Percentiles rank a stretch among this genome's conserved stretches.
Evolutionary conservation across 805 yeast species (phyloP).

Genomic region (Kazachstania africana): DNA sequence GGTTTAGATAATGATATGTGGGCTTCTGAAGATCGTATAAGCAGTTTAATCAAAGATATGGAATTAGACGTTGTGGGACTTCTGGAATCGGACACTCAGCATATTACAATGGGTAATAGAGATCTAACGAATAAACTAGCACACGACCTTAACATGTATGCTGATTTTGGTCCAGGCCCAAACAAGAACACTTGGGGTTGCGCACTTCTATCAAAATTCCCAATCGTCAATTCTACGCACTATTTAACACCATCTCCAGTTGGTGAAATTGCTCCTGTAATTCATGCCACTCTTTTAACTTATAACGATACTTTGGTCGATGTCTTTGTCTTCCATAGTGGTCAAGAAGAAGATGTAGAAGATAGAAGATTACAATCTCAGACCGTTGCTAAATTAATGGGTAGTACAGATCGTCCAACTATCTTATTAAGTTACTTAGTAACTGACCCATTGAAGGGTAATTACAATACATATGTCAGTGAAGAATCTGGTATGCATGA

Average conservation of each 20-base stretch:
- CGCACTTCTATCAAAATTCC: conserved; percentile 84
- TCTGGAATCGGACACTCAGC: conserved; percentile 86
- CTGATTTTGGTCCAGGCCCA: conserved; percentile 96
- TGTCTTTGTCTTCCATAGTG: conserved; percentile 93
- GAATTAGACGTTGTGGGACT: conserved; percentile 87
- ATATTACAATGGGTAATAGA: conserved; percentile 89
- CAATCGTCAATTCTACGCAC: conserved; percentile 81
- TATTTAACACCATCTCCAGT: conserved; percentile 92
- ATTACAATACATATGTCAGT: conserved; percentile 84
- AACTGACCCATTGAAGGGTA: conserved; percentile 76
- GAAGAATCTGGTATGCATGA: conserved; percentile 80
- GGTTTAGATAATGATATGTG: conserved; percentile 97
- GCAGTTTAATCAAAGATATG: conserved; percentile 68
- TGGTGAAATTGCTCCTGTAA: conserved; percentile 97
- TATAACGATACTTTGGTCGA: conserved; percentile 73
- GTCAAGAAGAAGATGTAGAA: conserved; percentile 94
- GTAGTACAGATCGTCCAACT: conserved; percentile 68
- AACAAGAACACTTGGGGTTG: conserved; percentile 98
- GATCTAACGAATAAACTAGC: conserved; percentile 87
- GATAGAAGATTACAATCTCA: conserved; percentile 82
- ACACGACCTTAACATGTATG: conserved; percentile 88
- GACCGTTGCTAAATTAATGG: conserved; percentile 71
- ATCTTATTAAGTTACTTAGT: conserved; percentile 83
- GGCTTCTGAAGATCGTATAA: conserved; percentile 89
- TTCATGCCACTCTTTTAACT: conserved; percentile 87